These are phyloP conservation scores for Aristolochia fimbriata DNA, from an alignment of 164 flowering plant genomes.

Conservation along the genomic window DNA sequence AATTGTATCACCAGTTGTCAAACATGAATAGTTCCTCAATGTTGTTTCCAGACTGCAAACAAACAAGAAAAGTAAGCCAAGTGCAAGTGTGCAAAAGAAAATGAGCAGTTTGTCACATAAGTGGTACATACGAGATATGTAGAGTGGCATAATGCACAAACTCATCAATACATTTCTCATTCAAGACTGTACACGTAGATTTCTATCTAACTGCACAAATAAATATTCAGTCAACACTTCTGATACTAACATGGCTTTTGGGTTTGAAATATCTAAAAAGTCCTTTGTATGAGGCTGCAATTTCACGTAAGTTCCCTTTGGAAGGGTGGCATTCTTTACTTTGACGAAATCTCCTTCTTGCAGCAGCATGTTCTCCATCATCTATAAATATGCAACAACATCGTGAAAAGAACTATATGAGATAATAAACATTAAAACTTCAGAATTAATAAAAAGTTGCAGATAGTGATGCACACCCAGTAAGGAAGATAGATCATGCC, in stretches of 20 bases:
- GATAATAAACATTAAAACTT: background rate
- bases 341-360: conserved; percentile 84
- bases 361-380: conserved; percentile 94
- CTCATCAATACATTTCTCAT: too few species aligned
- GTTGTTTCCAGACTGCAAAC: conserved; percentile 86
- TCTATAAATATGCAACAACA: conserved; percentile 25
- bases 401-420: background rate
- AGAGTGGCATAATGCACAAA: too few species aligned
- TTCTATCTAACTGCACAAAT: too few species aligned
- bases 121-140: too few species aligned
- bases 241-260: conserved; percentile 87
- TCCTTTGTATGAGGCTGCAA: conserved; percentile 95
- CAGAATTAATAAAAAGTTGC: background rate
- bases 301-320: conserved; percentile 90
- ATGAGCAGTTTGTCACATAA: too few species aligned
- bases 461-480: conserved; percentile 6
- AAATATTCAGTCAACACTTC: too few species aligned
- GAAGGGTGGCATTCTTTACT: conserved; percentile 84
- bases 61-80: conserved; percentile 1
- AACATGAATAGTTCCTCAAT: conserved; percentile 85
- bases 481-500: conserved; percentile 66
- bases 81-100: background rate
- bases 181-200: too few species aligned
- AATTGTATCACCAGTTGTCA: conserved; percentile 87
- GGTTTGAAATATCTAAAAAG: conserved; percentile 91